Conservation (phyloP, 2,329 filamentous ascomycete genomes). For the Paramyrothecium sp. region DNA sequence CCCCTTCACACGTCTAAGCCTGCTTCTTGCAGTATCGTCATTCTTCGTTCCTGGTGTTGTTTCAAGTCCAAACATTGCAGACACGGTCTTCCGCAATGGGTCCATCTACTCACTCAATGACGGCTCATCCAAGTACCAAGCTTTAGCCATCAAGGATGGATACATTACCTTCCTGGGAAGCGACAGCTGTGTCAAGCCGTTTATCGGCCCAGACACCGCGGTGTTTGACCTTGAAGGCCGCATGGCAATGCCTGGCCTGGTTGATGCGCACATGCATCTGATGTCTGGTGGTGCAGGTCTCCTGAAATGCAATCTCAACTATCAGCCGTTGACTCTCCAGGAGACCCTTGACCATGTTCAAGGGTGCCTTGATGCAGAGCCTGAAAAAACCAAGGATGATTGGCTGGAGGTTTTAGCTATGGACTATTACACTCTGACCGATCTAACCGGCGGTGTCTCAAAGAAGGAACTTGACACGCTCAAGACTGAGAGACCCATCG, state of each 20-base stretch:
- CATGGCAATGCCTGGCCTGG: constrained; percentile 26
- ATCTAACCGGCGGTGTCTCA: constrained; percentile 1
- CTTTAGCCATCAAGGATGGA: constrained; percentile 17
- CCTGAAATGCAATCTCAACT: constrained; percentile 23
- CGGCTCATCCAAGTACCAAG: constrained; percentile 9
- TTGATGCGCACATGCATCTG: constrained; percentile 25
- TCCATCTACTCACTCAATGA: constrained; percentile 21
- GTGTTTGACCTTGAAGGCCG: constrained; percentile 22
- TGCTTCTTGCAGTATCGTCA: not conserved
- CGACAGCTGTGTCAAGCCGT: constrained; percentile 12
- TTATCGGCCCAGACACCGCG: constrained; percentile 20
- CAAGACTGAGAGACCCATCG: constrained; percentile 4
- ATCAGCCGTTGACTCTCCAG: constrained; percentile 17
- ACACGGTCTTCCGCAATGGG: constrained; percentile 23
- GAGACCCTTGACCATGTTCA: constrained; percentile 17
- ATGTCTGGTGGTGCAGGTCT: constrained; percentile 18
- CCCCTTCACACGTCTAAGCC: not conserved
- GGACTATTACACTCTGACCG: constrained; percentile 2
- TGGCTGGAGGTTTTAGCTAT: constrained; percentile 20
- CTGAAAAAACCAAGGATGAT: constrained; percentile 15
- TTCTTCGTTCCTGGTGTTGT: not conserved
- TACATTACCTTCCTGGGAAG: constrained; percentile 17
- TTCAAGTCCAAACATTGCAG: constrained; percentile 8
- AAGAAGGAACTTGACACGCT: constrained; percentile 4
- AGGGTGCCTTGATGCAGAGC: constrained; percentile 18